These are phyloP conservation scores for Saccharomycopsis sp. DNA, from an alignment of 805 yeast genomes.

Conservation along the genomic window DNA sequence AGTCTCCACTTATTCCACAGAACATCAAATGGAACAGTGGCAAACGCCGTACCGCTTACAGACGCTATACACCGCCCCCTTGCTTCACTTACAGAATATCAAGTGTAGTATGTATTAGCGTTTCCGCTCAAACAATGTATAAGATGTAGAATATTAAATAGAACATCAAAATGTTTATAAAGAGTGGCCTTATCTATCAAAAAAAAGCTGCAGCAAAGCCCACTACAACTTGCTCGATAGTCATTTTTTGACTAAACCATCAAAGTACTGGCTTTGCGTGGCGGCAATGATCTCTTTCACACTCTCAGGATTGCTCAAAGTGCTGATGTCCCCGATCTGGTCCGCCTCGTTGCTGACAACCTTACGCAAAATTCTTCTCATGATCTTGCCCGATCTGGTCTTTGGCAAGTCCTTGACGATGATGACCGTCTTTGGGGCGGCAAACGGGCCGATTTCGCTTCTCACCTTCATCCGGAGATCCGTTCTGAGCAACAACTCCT, in stretches of 20 bases:
- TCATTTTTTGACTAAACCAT: constrained; percentile 2
- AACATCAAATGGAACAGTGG: too few relatives aligned
- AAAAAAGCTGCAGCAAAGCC: not conserved
- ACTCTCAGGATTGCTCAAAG: constrained; percentile 78
- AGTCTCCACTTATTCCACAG: too few relatives aligned
- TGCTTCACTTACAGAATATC: too few relatives aligned
- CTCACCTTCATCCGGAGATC: constrained; percentile 84
- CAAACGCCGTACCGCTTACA: too few relatives aligned
- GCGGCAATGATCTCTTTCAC: constrained; percentile 71
- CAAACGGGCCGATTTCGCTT: constrained; percentile 79
- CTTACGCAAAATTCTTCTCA: constrained; percentile 96
- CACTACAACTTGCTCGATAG: not conserved
- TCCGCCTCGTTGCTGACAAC: constrained; percentile 88
- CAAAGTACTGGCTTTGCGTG: constrained; percentile 41
- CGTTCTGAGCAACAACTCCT: constrained; percentile 39
- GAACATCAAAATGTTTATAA: too few relatives aligned
- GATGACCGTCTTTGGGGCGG: constrained; percentile 81
- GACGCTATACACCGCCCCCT: too few relatives aligned
- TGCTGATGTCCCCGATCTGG: constrained; percentile 86
- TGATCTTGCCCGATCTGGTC: constrained; percentile 97
- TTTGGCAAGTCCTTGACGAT: constrained; percentile 91
- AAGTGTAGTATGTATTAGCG: too few relatives aligned
- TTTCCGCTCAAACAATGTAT: too few relatives aligned
- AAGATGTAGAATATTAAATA: too few relatives aligned
- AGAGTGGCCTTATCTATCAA: too few relatives aligned